Base-by-base conservation (phyloP, 2,329 filamentous ascomycete genomes). In the Zymoseptoria pseudotritici region DNA sequence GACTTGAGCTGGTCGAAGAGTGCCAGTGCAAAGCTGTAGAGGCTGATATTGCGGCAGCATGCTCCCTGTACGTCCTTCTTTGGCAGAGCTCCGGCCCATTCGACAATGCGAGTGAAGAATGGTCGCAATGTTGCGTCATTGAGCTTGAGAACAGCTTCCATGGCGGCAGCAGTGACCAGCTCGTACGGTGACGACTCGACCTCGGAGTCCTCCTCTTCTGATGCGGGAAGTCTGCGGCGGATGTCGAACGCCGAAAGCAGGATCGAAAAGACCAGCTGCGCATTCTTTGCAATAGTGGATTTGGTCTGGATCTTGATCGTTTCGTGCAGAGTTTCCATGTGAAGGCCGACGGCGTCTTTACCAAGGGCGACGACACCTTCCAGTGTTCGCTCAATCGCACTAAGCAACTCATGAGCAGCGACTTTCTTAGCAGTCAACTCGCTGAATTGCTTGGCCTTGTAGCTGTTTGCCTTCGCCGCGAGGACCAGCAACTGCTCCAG, bases 61-160 rank as follows among this genome's bases (percentile, higher is more conserved):
- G 79, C 82, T 56, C 85, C 86, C 22, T 76, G 67, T 13, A 72
- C 72, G 67, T 91, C 86, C 61, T 81, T 83, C 76, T 86, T 86
- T 19, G 86, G 76, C 52, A 89, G 74, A 2, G 79, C 77, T 19
- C 79, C 80, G 0, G 88, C 83, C 89, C 92, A 97, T 59, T 96
- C 90, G 53, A 95, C 81, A n/a, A 97, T 78, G 65, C 88, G 85
- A 17, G 86, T 82, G 78, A 97, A 99, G 63, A 99, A 86, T 0
- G 94, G 95, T 11, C 92, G 83, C 84, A 99, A 99, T 0, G 89
- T 86, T 0, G 89, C 87, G 72, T 99, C 94, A 76, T 97, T 97
- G 63, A 99, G 83, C 79, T 97, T 97, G 79, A 96, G 91, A 57
- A 96, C 89, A 86, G 97, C 94, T 74, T 91, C 89, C 61, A 99